Evolutionary conservation across 192 early-diverging fungal genomes (phyloP).

Genomic region (Paraglomus occultum): DNA sequence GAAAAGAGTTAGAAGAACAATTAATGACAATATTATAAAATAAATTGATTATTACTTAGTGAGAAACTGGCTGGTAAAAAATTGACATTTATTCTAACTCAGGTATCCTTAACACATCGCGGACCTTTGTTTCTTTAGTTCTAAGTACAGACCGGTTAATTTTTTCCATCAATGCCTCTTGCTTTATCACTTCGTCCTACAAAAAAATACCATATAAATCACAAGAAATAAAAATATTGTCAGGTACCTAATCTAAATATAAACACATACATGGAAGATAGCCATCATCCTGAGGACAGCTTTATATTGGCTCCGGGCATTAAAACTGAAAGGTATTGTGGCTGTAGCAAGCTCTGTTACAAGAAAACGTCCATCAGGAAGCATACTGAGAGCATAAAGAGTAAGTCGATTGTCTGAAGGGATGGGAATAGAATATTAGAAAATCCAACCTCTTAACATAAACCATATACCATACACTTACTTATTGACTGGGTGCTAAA

Average conservation of each 20-base stretch:
- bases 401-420: slow-evolving; percentile 9
- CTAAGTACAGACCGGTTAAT: slow-evolving; percentile 15
- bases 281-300: slow-evolving; percentile 22
- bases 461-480: slow-evolving; percentile 17
- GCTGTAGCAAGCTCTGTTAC: slow-evolving; percentile 7
- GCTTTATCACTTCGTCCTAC: slow-evolving; percentile 25
- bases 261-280: slow-evolving; percentile 24
- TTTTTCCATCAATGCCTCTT: slow-evolving; percentile 17
- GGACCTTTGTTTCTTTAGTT: background rate
- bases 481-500: slow-evolving; percentile 14
- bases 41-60: no score
- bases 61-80: no score
- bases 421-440: slow-evolving; percentile 11
- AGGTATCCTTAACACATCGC: slow-evolving; percentile 13
- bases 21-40: no score
- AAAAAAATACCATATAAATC: slow-evolving; percentile 5
- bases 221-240: slow-evolving; percentile 1
- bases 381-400: slow-evolving; percentile 23
- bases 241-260: background rate
- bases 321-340: slow-evolving; percentile 10
- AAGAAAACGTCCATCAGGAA: slow-evolving; percentile 25
- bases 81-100: no score
- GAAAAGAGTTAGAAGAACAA: no score
- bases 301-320: slow-evolving; percentile 14
- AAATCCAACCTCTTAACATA: slow-evolving; percentile 10